Evolutionary conservation across 352 stramenopile genomes (phyloP), one percentile per base, ranked within the genome.

Genomic region (Phytophthora pisi): DNA sequence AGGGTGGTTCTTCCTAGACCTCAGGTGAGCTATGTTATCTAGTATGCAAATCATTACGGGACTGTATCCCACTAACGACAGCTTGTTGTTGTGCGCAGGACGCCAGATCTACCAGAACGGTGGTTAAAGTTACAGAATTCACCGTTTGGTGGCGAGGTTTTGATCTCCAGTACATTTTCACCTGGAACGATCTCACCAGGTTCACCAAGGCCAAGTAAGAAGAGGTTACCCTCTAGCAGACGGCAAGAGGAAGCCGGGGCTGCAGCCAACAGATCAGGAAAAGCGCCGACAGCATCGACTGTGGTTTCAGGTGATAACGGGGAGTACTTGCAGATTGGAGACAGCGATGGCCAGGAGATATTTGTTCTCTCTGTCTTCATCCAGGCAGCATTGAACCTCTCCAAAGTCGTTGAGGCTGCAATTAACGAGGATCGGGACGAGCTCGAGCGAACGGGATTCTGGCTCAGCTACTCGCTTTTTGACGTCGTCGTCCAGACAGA

Each of bases 391-490:
- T 50, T 69, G 20, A 82, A 88, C 5, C 51, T 93, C 8, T 24
- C 51, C 0, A 36, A 53, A 9, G 57, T 88, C 2, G 65, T 84
- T 5, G 47, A 66, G 30, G 60, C 52, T 30, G 70, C 66, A 1
- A 55, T 78, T 42, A 53, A 53, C 58, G 40, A 59, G 9, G 49
- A 28, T 16, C 18, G 3, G 28, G 64, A 68, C 18, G 56, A 64
- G 5, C 13, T 57, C 2, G 24, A 57, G 28, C 8, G 43, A 36
- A 69, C 52, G 16, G 85, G 86, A 15, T 91, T 91, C 50, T 95
- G 88, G 88, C 71, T 95, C 40, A 92, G 84, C 52, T 95, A 95
- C 57, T 93, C 86, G 24, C 72, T 95, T 4, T 95, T 95, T 54
- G 86, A 90, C 36, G 77, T 95, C 13, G 81, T 95, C 15, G 85